Base-by-base conservation (phyloP, 495 filamentous ascomycete genomes). In the Coniosporium apollinis region DNA sequence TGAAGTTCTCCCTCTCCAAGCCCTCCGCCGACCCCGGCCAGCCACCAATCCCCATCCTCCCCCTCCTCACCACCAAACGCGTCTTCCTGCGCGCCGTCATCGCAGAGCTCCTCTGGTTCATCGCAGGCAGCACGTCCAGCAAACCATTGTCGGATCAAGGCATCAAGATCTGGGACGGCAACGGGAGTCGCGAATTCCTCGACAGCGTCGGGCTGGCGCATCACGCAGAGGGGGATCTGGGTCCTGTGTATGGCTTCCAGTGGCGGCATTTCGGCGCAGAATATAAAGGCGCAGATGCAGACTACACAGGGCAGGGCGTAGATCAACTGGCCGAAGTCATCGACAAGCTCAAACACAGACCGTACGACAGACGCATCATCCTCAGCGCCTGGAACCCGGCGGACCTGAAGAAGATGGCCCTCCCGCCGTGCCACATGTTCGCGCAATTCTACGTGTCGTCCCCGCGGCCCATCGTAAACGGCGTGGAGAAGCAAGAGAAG, bases 341-440 rank as follows among this genome's bases (percentile, higher is more conserved):
- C 18, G 56, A 81, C 38, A 92, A 87, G 57, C 61, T 96, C 15
- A 72, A 67, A 45, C 66, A 72, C 2, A 79, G 72, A 44, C 89
- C 89, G 0, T 91, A 81, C 49, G 89, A 96, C 50, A 69, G 89
- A 1, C 60, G 89, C 19, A 80, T 97, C 42, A 81, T 97, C 42
- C 65, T 97, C 37, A 76, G 64, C 37, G 89, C 89, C 1, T 97
- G 89, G 89, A 96, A 96, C 51, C 83, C 83, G 2, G 68, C 69
- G 4, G 89, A 94, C 53, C 47, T 97, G 46, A 58, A 57, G 30
- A 74, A 80, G 55, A 97, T 96, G 89, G 89, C 84, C 2, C 65
- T 97, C 14, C 89, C 89, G 43, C 89, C 91, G 3, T 97, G 89
- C 51, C 89, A 96, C 55, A 93, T 97, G 89, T 94, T 97, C 60